Evolutionary conservation across 2,329 filamentous ascomycete species (phyloP), one percentile per base, ranked within the genome.

Genomic region (Pezicula radicicola): DNA sequence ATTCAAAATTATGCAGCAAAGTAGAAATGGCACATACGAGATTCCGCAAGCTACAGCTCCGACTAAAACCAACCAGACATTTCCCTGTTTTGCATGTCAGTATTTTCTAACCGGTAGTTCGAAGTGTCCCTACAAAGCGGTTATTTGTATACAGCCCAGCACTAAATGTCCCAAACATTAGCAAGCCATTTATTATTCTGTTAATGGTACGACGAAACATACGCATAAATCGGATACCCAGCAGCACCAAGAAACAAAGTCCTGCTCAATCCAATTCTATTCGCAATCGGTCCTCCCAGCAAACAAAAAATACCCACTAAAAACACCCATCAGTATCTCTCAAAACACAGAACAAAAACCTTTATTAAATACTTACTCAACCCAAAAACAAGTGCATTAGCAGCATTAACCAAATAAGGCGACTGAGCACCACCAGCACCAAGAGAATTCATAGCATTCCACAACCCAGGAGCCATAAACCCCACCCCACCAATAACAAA

Each of bases 101-200:
- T 15, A 46, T 13, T 19, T 5, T n/a, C 55, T 83, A 77, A 1
- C 71, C 79, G 2, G 81, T 83, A 60, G 77, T 7, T 30, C 12
- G 8, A 16, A 28, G 3, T 9, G 16, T 70, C n/a, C 66, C 67
- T 1, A 66, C 83, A 60, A 77, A 89, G 0, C 85, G 76, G 62
- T 88, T 89, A 67, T 89, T 87, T 1, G 78, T 80, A 64, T 89
- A 89, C 0, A 89, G 69, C 0, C 83, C 85, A 0, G 86, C 86
- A 0, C 61, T 66, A 25, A 21, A 25, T 40, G 4, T 15, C 8
- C 3, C 1, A 18, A 16, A 18, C 3, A 40, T 40, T 40, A 40
- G 37, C 37, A 21, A 18, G 6, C 15, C 15, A 40, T 40, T 8
- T 25, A 25, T 15, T 40, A 10, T 9, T 16, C 9, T 1, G n/a